Evolutionary conservation across 768 basidiomycete genomes (phyloP).

Genomic region (Russula sp.): DNA sequence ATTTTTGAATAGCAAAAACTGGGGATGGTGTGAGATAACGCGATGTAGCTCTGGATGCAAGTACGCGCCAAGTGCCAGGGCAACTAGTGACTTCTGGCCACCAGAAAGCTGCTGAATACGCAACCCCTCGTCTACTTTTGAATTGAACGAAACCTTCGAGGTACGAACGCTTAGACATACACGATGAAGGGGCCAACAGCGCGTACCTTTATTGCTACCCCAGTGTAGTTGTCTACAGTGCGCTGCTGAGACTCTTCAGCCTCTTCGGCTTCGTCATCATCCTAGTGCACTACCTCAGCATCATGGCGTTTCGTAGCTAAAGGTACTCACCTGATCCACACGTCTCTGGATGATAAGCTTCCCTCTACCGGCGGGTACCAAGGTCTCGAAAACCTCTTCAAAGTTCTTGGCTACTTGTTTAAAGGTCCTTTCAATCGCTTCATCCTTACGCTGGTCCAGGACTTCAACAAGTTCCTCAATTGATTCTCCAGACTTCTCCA

Average conservation of each 20-base stretch:
- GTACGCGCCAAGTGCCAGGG: conserved; percentile 76
- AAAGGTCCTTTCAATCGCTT: conserved; percentile 97
- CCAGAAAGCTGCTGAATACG: conserved; percentile 96
- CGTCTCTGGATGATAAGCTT: conserved; percentile 87
- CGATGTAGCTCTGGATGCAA: not conserved
- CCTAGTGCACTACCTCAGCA: conserved; percentile 32
- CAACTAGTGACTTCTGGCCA: conserved; percentile 95
- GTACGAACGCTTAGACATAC: not conserved
- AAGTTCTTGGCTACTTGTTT: conserved; percentile 97
- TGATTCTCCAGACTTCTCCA: conserved; percentile 81
- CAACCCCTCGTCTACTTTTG: conserved; percentile 93
- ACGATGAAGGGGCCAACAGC: not conserved
- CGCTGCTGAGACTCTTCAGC: conserved; percentile 66
- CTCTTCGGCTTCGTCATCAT: conserved; percentile 69
- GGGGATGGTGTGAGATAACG: conserved; percentile 11
- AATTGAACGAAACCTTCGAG: conserved; percentile 91
- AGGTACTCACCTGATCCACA: conserved; percentile 62
- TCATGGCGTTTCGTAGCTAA: not conserved
- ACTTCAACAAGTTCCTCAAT: conserved; percentile 92
- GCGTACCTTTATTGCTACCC: conserved; percentile 85
- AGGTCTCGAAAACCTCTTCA: conserved; percentile 91
- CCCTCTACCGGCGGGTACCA: conserved; percentile 91
- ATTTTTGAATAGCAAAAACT: conserved; percentile 99
- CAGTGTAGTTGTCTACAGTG: conserved; percentile 89
- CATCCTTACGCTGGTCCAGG: conserved; percentile 94